Base-by-base conservation (phyloP, 768 basidiomycete genomes). In the Arthromyces matolae region DNA sequence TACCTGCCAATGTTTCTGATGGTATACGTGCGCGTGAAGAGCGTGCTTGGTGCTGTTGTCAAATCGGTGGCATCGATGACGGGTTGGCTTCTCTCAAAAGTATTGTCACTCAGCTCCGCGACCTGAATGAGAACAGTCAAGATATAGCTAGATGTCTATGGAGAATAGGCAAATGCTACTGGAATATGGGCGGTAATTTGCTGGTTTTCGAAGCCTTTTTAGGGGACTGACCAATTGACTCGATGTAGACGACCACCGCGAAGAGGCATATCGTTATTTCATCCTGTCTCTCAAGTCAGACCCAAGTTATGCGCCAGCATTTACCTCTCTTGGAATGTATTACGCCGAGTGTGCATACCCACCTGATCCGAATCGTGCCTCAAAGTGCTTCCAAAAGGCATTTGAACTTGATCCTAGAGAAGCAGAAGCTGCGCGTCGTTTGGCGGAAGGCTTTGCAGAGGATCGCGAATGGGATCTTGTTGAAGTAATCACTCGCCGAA, bases 371-470 rank as follows among this genome's bases (percentile, higher is more conserved):
- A 79, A 80, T 5, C 82, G 94, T 29, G 89, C 95, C 0, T 86
- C 89, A 3, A 94, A 93, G 62, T 98, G 95, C 63, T 97, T 95
- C 66, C 93, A 98, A 59, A 97, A 95, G 60, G 96, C 95, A 0
- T 97, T 99, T 58, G 96, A 98, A 64, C 80, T 98, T 5, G 95
- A 98, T 67, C 79, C 93, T 2, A 78, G 87, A 13, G 91, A 99
- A 66, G 82, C 77, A 9, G 81, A 86, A 18, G 93, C 96, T 1
- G 96, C 95, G 0, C 75, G 78, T 43, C 75, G 83, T 47, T 75
- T 99, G 3, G 93, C 92, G 0, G 81, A 86, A 56, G 86, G 89
- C 3, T 97, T 97, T 64, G 93, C 94, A 0, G 84, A 93, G 47
- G 89, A 96, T 53, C 77, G 81, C 44, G 95, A 96, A 61, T 98